phyloP scores from a whole-genome alignment of 2,329 filamentous ascomycete genomes.

The Pseudodiploospora longispora region DNA sequence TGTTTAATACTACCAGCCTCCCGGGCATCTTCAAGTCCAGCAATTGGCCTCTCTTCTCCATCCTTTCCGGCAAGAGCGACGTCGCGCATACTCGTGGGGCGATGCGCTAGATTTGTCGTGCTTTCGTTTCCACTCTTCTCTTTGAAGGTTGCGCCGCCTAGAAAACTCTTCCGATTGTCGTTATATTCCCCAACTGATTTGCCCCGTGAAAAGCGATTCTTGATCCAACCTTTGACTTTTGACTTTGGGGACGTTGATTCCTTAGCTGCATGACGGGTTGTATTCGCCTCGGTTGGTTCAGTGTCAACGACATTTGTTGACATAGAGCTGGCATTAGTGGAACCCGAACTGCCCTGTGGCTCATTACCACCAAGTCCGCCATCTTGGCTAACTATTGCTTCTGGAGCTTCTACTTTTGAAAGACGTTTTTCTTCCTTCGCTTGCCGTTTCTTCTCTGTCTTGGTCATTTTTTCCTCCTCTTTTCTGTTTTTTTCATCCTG shows the following conservation, averaged over 20 bases:
- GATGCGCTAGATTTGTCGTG: conserved; percentile 33
- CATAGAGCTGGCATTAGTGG: conserved; percentile 2
- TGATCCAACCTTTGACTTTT: conserved; percentile 48
- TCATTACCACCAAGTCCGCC: too few species aligned
- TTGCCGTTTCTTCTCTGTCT: conserved; percentile 44
- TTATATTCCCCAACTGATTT: conserved; percentile 31
- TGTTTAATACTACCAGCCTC: conserved; percentile 9
- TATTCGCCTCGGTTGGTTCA: conserved; percentile 1
- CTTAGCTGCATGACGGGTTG: conserved; percentile 9
- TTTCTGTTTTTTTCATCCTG: conserved; percentile 33
- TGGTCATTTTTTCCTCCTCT: conserved; percentile 44
- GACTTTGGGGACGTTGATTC: conserved; percentile 24
- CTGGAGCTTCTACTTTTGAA: conserved; percentile 14
- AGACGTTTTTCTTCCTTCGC: conserved; percentile 47
- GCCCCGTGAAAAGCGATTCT: conserved; percentile 40
- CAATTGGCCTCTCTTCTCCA: conserved; percentile 9
- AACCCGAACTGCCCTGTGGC: too few species aligned
- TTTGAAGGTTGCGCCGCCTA: conserved; percentile 42
- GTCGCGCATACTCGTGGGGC: conserved; percentile 36
- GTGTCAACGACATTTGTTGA: conserved; percentile 1
- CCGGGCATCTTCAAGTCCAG: not conserved
- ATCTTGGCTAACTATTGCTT: too few species aligned
- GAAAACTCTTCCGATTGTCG: conserved; percentile 33
- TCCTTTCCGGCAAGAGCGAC: conserved; percentile 36
- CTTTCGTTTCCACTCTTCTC: conserved; percentile 36